Evolutionary conservation across 352 stramenopile genomes (phyloP).

Genomic region (Phytophthora fragariaefolia): DNA sequence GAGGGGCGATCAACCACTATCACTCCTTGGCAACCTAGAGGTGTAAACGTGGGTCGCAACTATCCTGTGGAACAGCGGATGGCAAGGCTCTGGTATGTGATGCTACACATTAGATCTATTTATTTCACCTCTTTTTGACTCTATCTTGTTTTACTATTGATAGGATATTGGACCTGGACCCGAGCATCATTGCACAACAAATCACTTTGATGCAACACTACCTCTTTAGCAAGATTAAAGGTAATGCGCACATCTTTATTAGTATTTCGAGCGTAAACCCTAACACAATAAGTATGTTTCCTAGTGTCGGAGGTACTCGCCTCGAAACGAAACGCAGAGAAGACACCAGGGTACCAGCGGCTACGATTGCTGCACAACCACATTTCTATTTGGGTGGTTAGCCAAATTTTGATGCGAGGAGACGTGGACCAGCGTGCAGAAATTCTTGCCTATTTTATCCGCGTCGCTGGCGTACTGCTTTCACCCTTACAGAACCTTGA

Average conservation of each 20-base stretch:
- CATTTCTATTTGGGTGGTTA: conserved; percentile 87
- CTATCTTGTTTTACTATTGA: conserved; percentile 7
- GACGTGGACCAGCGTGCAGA: conserved; percentile 84
- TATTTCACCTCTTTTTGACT: background rate
- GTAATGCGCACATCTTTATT: conserved; percentile 25
- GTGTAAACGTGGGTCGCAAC: conserved; percentile 44
- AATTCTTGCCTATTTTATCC: conserved; percentile 85
- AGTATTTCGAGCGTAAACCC: background rate
- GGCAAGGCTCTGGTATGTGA: conserved; percentile 64
- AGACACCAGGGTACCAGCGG: conserved; percentile 84
- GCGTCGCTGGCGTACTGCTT: conserved; percentile 78
- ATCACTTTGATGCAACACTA: conserved; percentile 90
- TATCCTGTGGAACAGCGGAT: conserved; percentile 38
- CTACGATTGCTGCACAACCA: conserved; percentile 87
- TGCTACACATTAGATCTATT: background rate
- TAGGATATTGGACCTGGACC: conserved; percentile 82
- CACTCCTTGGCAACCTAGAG: conserved; percentile 62
- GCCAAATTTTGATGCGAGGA: conserved; percentile 75
- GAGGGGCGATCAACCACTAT: conserved; percentile 49
- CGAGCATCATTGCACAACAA: conserved; percentile 81
- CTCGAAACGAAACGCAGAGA: conserved; percentile 76
- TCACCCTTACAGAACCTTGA: conserved; percentile 87
- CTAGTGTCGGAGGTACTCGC: conserved; percentile 82
- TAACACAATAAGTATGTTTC: background rate
- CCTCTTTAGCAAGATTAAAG: conserved; percentile 89